Conservation (phyloP, 2,329 filamentous ascomycete genomes). For the Colletotrichum echinochloae region DNA sequence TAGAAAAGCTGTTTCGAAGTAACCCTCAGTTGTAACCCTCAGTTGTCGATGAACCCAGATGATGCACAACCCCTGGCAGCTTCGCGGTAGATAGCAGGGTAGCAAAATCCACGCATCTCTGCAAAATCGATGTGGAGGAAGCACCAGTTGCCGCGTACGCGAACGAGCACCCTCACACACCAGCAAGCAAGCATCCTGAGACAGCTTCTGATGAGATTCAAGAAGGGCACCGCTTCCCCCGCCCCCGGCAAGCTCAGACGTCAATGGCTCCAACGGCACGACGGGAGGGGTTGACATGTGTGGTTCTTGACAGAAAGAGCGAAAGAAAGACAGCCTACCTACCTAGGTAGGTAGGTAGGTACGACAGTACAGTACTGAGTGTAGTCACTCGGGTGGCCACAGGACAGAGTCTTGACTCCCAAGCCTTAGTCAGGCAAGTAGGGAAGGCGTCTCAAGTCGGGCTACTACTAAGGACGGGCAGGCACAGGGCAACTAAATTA, state of each 20-base stretch:
- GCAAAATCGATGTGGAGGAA: no score
- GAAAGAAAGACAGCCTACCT: not conserved
- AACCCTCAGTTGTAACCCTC: not conserved
- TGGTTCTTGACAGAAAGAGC: not conserved
- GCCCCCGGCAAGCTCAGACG: not conserved
- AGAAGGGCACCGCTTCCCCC: no score
- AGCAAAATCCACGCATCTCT: not conserved
- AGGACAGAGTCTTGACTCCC: not conserved
- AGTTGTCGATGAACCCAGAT: not conserved
- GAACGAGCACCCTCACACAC: not conserved
- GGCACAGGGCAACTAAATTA: no score
- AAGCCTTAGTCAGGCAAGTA: constrained; percentile 15
- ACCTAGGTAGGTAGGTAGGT: no score
- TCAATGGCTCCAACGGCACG: not conserved
- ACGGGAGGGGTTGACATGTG: not conserved
- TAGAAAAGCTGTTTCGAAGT: not conserved
- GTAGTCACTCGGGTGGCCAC: no score
- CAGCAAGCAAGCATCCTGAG: not conserved
- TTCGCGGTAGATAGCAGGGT: not conserved
- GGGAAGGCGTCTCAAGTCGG: not conserved
- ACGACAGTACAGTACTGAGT: no score
- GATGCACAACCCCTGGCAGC: not conserved
- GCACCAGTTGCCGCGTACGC: not conserved
- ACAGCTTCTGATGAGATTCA: not conserved
- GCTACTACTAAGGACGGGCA: not conserved